A percentile compares a stretch with the other conserved stretches of the same genome.
Evolutionary conservation across 257 asterid species (phyloP).

Genomic region (Jaltomata sinuosa): DNA sequence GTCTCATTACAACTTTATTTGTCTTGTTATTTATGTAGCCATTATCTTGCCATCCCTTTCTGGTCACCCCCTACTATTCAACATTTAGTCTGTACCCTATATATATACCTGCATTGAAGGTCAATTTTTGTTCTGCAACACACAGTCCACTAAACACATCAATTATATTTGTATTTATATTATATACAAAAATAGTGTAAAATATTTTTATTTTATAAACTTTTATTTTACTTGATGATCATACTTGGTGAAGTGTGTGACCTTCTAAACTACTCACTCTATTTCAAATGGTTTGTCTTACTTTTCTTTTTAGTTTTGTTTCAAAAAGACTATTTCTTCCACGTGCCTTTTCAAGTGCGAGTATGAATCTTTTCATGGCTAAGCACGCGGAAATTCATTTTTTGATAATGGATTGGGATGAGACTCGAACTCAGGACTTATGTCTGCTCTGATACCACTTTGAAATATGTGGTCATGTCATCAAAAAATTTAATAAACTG

Average conservation of each 20-base stretch:
- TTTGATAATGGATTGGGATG: too few relatives aligned
- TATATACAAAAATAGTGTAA: neutral
- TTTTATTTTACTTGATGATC: neutral
- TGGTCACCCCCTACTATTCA: neutral
- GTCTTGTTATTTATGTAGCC: neutral
- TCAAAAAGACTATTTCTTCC: too few relatives aligned
- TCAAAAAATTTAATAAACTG: too few relatives aligned
- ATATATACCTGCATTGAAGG: neutral
- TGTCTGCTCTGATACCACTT: too few relatives aligned
- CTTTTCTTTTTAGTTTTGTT: too few relatives aligned
- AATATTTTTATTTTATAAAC: neutral
- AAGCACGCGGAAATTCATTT: too few relatives aligned
- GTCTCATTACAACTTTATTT: neutral
- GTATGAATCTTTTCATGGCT: neutral
- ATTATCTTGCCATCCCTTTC: neutral
- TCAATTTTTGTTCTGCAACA: neutral
- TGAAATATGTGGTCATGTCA: neutral
- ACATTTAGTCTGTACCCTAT: neutral
- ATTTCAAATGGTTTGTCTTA: too few relatives aligned
- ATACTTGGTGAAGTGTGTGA: neutral
- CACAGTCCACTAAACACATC: neutral
- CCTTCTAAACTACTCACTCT: neutral
- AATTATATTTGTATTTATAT: neutral
- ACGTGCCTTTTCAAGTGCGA: neutral
- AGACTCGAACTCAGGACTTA: too few relatives aligned